Conservation (phyloP, 2,329 filamentous ascomycete genomes). For the Colletotrichum sp. region DNA sequence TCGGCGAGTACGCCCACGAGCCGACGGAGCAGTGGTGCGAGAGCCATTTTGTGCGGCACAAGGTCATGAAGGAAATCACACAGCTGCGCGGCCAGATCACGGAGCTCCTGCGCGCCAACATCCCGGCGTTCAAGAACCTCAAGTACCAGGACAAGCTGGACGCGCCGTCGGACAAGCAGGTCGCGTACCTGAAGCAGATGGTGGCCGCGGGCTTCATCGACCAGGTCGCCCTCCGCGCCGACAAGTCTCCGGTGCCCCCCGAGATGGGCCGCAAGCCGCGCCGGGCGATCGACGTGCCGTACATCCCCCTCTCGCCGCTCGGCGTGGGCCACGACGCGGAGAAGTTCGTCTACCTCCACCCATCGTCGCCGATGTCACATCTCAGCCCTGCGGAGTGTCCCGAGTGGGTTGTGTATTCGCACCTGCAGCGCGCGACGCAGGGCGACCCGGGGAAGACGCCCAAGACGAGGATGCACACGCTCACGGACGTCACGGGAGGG, state of each 20-base stretch:
- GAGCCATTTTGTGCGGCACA: constrained; percentile 83
- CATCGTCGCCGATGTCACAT: constrained; percentile 79
- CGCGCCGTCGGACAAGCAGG: constrained; percentile 68
- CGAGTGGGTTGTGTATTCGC: constrained; percentile 85
- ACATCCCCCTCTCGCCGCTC: constrained; percentile 81
- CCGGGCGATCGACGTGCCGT: constrained; percentile 91
- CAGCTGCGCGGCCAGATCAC: constrained; percentile 86
- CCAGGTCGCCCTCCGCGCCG: constrained; percentile 89
- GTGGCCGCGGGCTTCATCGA: constrained; percentile 92
- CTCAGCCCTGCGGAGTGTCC: constrained; percentile 76
- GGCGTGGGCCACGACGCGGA: constrained; percentile 54
- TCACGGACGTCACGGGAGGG: constrained; percentile 78
- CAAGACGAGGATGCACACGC: constrained; percentile 85
- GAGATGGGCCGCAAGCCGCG: constrained; percentile 72
- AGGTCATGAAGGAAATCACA: constrained; percentile 84
- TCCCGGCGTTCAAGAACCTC: constrained; percentile 67
- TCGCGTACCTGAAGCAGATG: constrained; percentile 88
- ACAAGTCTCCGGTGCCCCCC: constrained; percentile 78
- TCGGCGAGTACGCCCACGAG: constrained; percentile 85
- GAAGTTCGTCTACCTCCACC: constrained; percentile 84
- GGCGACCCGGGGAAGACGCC: constrained; percentile 60
- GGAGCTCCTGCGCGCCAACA: constrained; percentile 77
- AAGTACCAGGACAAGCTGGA: constrained; percentile 61
- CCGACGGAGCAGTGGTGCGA: constrained; percentile 77
- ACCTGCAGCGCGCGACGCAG: constrained; percentile 74